Conservation (phyloP, 495 filamentous ascomycete genomes). For the Talaromyces thailandensis region DNA sequence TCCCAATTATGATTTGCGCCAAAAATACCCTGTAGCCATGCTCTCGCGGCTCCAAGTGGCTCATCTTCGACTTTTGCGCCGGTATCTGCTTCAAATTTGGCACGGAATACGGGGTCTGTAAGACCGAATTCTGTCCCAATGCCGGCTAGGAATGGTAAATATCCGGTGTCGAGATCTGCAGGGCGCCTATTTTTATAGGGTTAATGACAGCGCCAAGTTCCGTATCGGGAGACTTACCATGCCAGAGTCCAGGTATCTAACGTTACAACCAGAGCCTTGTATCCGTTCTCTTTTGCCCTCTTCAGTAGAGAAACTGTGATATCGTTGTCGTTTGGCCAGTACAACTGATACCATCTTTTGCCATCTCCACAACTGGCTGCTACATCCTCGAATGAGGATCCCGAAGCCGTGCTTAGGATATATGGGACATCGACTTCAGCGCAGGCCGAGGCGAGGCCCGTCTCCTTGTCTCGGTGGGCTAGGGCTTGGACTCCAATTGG, state of each 20-base stretch:
- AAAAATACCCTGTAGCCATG: constrained; percentile 30
- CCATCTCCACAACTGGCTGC: constrained; percentile 26
- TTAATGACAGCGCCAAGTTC: not conserved
- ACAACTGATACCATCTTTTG: constrained; percentile 59
- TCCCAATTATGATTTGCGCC: constrained; percentile 43
- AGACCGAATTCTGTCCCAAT: constrained; percentile 36
- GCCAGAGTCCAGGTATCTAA: constrained; percentile 34
- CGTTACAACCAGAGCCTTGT: constrained; percentile 37
- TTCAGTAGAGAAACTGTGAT: constrained; percentile 50
- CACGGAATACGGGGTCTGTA: constrained; percentile 54
- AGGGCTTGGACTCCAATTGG: constrained; percentile 51
- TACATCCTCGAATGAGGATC: constrained; percentile 42
- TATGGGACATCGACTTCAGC: constrained; percentile 43
- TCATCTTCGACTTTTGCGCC: constrained; percentile 41
- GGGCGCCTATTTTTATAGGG: constrained; percentile 43
- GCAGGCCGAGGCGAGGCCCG: constrained; percentile 43
- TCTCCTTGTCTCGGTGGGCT: constrained; percentile 48
- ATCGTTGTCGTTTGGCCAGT: constrained; percentile 53
- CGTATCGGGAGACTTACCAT: constrained; percentile 11
- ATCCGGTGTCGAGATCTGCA: constrained; percentile 54
- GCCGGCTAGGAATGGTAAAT: constrained; percentile 39
- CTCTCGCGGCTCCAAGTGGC: constrained; percentile 28
- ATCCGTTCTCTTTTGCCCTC: constrained; percentile 47
- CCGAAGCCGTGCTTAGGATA: constrained; percentile 47
- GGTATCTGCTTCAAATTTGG: constrained; percentile 38